Evolutionary conservation across 2,329 filamentous ascomycete species (phyloP), one percentile per base, ranked within the genome.

Genomic region (Diaporthe citri): DNA sequence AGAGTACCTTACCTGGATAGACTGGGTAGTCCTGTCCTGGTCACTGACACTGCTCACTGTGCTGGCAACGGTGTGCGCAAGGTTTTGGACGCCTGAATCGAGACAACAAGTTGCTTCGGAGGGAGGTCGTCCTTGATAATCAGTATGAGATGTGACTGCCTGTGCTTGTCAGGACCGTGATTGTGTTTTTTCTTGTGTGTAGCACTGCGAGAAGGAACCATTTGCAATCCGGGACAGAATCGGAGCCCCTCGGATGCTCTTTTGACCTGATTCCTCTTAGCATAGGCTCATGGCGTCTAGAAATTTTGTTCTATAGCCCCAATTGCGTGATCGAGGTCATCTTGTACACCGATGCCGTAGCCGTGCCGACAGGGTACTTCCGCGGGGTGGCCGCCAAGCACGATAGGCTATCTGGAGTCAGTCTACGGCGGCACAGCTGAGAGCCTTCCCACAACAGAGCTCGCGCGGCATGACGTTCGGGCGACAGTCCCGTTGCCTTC

Each of bases 321-420:
- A n/a, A 77, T 77, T 72, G 71, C 76, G 76, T 77, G 76, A 70
- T 77, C 48, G 60, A 52, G 46, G 46, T 36, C 31, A 51, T 52
- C 71, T 70, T 62, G 76, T 75, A 77, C 60, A 55, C 41, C 56
- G 57, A 31, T 31, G 70, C 75, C 4, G 46, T 36, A 25, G 31
- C 46, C 56, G 41, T 48, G 31, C 52, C 39, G 59, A 48, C 43
- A 70, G 41, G 57, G 39, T 76, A 76, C 75, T 56, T 67, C 36
- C 22, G 56, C 57, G 57, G 70, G 57, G 46, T 17, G 39, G 39
- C 62, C 34, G 62, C 71, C 60, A 66, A 73, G 71, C 71, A 46
- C 60, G 56, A 52, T 66, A 62, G 64, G 43, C 46, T 48, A 72
- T 13, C 70, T 56, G 70, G 57, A 43, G 70, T 60, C 55, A 59